These are phyloP conservation scores for Phytophthora pinifolia DNA, from an alignment of 352 stramenopile genomes.

Conservation along the genomic window DNA sequence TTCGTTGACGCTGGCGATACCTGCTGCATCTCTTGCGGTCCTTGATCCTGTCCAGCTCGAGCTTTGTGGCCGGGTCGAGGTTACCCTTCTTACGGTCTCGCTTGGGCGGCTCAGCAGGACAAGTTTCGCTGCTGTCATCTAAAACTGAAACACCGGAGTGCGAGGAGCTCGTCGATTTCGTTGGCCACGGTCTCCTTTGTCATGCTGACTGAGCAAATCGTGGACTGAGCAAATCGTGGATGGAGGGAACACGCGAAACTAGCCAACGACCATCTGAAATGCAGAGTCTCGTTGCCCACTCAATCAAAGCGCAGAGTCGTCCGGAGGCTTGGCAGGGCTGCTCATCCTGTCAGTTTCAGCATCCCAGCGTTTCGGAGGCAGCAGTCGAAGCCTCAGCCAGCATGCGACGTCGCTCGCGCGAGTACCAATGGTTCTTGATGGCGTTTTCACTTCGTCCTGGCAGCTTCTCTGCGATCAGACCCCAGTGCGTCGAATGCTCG, in stretches of 20 bases:
- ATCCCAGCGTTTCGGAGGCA: not conserved
- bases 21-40: not conserved
- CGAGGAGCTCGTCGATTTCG: too few relatives aligned
- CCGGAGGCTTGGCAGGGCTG: too few relatives aligned
- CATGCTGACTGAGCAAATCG: too few relatives aligned
- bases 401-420: slow-evolving; percentile 24
- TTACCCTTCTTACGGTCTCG: not conserved
- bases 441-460: slow-evolving; percentile 56
- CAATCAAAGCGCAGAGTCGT: too few relatives aligned
- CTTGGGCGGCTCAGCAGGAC: not conserved
- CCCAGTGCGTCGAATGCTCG: slow-evolving; percentile 44
- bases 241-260: too few relatives aligned
- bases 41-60: not conserved
- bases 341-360: too few relatives aligned
- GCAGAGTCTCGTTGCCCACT: too few relatives aligned
- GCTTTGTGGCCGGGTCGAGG: not conserved
- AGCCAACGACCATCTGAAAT: too few relatives aligned
- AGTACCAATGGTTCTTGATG: slow-evolving; percentile 74
- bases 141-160: too few relatives aligned
- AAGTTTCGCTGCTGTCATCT: too few relatives aligned
- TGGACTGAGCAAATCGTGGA: too few relatives aligned
- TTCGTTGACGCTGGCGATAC: not conserved
- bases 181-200: too few relatives aligned
- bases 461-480: slow-evolving; percentile 42
- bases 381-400: slow-evolving; percentile 1